Conservation (phyloP, 129 eudicot genomes). For the Scalesia atractyloides region DNA sequence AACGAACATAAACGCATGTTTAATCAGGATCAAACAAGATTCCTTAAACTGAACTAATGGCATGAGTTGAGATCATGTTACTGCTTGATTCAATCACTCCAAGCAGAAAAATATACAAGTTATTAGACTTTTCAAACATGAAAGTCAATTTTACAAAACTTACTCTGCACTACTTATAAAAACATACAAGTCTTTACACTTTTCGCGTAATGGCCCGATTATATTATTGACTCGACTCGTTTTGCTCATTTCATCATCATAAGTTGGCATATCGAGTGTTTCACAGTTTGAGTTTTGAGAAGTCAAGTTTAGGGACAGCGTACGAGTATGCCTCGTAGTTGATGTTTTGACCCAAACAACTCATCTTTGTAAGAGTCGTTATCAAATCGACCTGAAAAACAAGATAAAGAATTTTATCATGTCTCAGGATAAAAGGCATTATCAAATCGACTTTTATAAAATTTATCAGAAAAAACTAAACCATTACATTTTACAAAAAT, state of each 20-base stretch:
- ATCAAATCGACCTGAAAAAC: conserved; percentile 82
- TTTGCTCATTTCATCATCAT: conserved; percentile 6
- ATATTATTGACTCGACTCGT: conserved; percentile 6
- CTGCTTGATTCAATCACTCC: background rate
- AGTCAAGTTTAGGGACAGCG: conserved; percentile 52
- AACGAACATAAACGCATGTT: background rate
- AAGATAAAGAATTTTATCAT: background rate
- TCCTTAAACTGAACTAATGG: background rate
- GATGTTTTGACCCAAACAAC: conserved; percentile 85
- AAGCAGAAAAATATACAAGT: background rate
- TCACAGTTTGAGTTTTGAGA: conserved; percentile 63
- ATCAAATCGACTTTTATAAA: background rate
- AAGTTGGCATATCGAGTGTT: background rate
- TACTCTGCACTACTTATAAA: conserved; percentile 14
- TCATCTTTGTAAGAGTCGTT: conserved; percentile 75
- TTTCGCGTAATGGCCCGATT: background rate
- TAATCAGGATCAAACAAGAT: background rate
- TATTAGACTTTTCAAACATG: background rate
- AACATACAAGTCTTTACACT: no score
- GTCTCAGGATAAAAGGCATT: background rate
- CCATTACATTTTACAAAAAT: background rate
- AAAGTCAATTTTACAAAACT: conserved; percentile 4
- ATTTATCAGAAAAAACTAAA: background rate
- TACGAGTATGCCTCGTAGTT: conserved; percentile 90
- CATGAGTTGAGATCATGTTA: conserved; percentile 1